These are phyloP conservation scores for Aspergillus brunneoviolaceus DNA, from an alignment of 2,329 filamentous ascomycete species.

Conservation along the genomic window DNA sequence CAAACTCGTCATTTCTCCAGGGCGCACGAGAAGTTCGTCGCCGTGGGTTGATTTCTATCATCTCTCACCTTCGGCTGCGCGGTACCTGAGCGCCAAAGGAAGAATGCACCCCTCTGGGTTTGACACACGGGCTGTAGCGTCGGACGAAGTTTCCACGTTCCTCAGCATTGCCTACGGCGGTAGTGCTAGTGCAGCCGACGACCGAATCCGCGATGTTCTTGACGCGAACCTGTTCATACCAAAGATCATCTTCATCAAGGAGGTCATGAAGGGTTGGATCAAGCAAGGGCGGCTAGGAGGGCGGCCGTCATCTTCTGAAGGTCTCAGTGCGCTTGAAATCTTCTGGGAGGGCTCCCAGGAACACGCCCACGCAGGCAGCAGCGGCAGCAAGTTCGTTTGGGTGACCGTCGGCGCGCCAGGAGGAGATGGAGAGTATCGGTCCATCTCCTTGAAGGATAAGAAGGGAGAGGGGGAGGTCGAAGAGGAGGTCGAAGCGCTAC, in stretches of 20 bases:
- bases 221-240: conserved; percentile 46
- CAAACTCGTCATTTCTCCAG: conserved; percentile 49
- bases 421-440: conserved; percentile 47
- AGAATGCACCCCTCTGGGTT: conserved; percentile 46
- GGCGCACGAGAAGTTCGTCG: conserved; percentile 38
- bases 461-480: conserved; percentile 21
- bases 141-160: conserved; percentile 43
- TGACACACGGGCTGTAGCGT: conserved; percentile 43
- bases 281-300: conserved; percentile 40
- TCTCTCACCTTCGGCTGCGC: conserved; percentile 47
- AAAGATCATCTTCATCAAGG: conserved; percentile 44
- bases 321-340: conserved; percentile 26
- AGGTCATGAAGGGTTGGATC: conserved; percentile 44
- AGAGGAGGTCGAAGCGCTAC: conserved; percentile 30
- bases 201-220: conserved; percentile 43
- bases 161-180: conserved; percentile 41
- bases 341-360: conserved; percentile 46
- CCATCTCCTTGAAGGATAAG: conserved; percentile 35
- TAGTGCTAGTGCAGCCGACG: conserved; percentile 33
- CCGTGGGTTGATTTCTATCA: conserved; percentile 52
- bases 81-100: conserved; percentile 42
- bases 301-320: conserved; percentile 21
- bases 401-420: conserved; percentile 50
- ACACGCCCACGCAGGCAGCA: conserved; percentile 41
- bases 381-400: conserved; percentile 53